phyloP scores from a whole-genome alignment of 257 asterid species.

The Solanum virginianum region DNA sequence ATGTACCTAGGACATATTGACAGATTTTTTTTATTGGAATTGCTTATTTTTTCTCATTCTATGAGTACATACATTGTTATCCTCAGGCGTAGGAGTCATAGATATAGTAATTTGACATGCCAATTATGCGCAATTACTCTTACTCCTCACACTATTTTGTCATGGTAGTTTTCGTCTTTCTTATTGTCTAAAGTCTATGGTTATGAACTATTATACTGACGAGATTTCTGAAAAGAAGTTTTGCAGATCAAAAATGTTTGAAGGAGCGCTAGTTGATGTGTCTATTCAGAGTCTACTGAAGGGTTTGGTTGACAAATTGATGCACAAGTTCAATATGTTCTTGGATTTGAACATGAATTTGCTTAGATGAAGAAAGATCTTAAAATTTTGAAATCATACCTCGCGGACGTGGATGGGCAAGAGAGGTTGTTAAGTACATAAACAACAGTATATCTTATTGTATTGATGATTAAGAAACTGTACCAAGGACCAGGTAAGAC shows the following conservation, averaged over 20 bases:
- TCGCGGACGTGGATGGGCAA: neutral
- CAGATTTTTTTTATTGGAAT: no score
- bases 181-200: neutral
- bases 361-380: neutral
- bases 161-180: neutral
- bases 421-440: no score
- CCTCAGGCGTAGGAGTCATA: neutral
- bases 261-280: neutral
- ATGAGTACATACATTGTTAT: neutral
- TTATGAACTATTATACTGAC: neutral
- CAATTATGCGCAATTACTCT: neutral
- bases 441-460: no score
- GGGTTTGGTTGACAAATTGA: neutral
- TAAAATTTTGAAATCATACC: neutral
- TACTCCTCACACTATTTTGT: neutral
- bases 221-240: neutral
- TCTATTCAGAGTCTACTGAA: neutral
- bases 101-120: neutral
- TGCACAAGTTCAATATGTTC: neutral
- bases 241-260: neutral
- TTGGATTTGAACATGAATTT: conserved; percentile 3
- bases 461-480: no score
- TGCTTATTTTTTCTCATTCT: neutral
- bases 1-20: no score
- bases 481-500: no score